phyloP scores from a whole-genome alignment of 2,329 filamentous ascomycete species.

The Colletotrichum sp. region DNA sequence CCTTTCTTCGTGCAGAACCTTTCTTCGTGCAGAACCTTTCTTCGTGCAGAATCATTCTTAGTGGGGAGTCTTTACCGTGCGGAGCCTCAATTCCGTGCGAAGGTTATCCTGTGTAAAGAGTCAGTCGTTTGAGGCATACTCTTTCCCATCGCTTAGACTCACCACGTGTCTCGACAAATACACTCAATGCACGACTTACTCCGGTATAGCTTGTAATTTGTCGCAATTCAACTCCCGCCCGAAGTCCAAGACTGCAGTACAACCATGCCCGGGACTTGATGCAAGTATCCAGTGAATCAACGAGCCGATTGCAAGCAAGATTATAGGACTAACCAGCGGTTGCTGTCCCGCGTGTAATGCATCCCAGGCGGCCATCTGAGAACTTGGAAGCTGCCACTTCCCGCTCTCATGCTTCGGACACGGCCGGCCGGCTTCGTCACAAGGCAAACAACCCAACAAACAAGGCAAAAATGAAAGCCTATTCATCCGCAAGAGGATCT shows the following conservation, averaged over 20 bases:
- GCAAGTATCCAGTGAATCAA: too few relatives aligned
- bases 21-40: background rate
- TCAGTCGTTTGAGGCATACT: background rate
- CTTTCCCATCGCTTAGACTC: background rate
- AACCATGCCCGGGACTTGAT: background rate
- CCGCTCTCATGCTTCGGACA: background rate
- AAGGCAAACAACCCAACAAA: background rate
- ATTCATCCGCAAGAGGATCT: background rate
- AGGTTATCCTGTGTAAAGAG: background rate
- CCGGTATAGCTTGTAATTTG: background rate
- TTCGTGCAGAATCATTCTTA: too few relatives aligned
- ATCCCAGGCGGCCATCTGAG: background rate
- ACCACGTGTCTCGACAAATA: background rate
- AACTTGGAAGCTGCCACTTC: background rate
- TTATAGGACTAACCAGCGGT: background rate
- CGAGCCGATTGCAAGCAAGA: background rate
- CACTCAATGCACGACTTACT: background rate
- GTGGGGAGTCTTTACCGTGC: background rate
- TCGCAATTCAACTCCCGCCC: rapidly evolving
- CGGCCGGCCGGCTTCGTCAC: background rate
- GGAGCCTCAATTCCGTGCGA: background rate
- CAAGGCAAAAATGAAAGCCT: background rate
- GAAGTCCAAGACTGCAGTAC: background rate
- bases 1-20: background rate
- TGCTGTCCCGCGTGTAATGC: background rate